Evolutionary conservation across 106 monocot species (phyloP).

Genomic region (Phalaenopsis equestris): DNA sequence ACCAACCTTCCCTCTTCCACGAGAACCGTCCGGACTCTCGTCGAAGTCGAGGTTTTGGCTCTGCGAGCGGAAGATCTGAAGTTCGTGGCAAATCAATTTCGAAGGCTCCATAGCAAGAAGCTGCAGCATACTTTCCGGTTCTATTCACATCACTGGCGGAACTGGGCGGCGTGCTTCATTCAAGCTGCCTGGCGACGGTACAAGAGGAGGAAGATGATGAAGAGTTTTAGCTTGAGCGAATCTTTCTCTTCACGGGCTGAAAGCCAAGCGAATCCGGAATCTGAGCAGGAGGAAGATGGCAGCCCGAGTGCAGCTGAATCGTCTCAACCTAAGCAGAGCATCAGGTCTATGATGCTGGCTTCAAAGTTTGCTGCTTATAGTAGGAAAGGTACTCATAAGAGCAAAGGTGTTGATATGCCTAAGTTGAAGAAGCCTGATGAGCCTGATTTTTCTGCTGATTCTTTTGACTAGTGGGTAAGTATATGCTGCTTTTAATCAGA

Average conservation of each 20-base stretch:
- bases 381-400: slow-evolving; percentile 24
- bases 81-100: slow-evolving; percentile 84
- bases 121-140: slow-evolving; percentile 79
- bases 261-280: slow-evolving; percentile 16
- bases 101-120: slow-evolving; percentile 79
- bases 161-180: slow-evolving; percentile 78
- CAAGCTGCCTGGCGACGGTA: slow-evolving; percentile 73
- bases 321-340: slow-evolving; percentile 16
- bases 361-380: slow-evolving; percentile 27
- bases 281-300: slow-evolving; percentile 21
- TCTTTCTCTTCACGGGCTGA: slow-evolving; percentile 35
- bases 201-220: slow-evolving; percentile 55
- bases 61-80: slow-evolving; percentile 77
- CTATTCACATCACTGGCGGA: slow-evolving; percentile 83
- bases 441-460: slow-evolving; percentile 50
- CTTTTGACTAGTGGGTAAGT: slow-evolving; percentile 14
- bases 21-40: slow-evolving; percentile 52
- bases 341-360: slow-evolving; percentile 2
- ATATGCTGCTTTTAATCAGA: not conserved
- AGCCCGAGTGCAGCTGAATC: not conserved
- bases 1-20: slow-evolving; percentile 64
- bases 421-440: slow-evolving; percentile 56
- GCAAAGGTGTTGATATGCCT: slow-evolving; percentile 26
- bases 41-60: slow-evolving; percentile 77
- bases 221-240: slow-evolving; percentile 42